These are phyloP conservation scores for barley (Hordeum vulgare) DNA, from an alignment of 176 grass and related monocot genomes.

Conservation along the genomic window DNA sequence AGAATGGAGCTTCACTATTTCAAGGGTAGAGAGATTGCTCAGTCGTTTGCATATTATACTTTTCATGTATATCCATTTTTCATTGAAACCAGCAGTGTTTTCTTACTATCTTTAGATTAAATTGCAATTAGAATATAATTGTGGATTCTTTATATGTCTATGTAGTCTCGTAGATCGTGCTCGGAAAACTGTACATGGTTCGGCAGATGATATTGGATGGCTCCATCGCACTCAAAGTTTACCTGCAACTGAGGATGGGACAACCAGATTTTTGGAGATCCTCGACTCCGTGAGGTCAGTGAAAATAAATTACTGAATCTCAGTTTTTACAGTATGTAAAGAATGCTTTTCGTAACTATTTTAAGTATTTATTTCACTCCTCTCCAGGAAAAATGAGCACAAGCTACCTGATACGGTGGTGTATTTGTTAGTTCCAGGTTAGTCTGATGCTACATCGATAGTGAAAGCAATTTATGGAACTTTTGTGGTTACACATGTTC, in stretches of 20 bases:
- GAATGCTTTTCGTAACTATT: not conserved
- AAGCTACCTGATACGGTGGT: slow-evolving; percentile 82
- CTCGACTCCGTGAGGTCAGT: slow-evolving; percentile 71
- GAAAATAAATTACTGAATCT: not conserved
- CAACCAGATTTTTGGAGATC: slow-evolving; percentile 57
- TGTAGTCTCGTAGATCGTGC: slow-evolving; percentile 68
- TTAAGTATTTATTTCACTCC: slow-evolving; percentile 14
- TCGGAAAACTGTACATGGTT: slow-evolving; percentile 82
- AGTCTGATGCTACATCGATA: not conserved
- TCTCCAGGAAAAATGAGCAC: slow-evolving; percentile 72
- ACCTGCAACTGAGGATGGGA: slow-evolving; percentile 73
- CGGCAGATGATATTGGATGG: slow-evolving; percentile 93
- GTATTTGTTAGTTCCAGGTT: slow-evolving; percentile 87
- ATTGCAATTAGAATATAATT: not conserved
- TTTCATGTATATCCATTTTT: not conserved
- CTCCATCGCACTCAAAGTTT: slow-evolving; percentile 50
- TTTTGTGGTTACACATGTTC: slow-evolving; percentile 8
- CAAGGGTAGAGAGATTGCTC: slow-evolving; percentile 53
- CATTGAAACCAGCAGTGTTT: not conserved
- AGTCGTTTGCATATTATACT: not conserved
- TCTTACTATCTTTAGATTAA: not conserved
- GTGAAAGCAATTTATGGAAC: not conserved
- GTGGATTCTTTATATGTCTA: not conserved
- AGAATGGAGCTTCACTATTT: slow-evolving; percentile 76
- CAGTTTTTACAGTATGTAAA: not conserved